Evolutionary conservation across 129 eudicot genomes (phyloP).

Genomic region (Flaveria ramosissima): DNA sequence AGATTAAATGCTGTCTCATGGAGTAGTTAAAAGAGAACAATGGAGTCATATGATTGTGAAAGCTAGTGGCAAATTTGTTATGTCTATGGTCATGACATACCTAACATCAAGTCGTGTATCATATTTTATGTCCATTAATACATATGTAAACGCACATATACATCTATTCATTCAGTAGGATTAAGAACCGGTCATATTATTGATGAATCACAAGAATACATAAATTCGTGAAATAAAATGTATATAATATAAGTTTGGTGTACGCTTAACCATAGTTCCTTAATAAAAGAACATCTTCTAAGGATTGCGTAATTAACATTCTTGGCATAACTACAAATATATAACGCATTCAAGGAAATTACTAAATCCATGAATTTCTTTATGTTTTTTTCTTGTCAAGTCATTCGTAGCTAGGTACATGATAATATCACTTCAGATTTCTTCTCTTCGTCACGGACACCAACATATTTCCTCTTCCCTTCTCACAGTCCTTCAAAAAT

Average conservation of each 20-base stretch:
- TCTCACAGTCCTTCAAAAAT: too few relatives aligned
- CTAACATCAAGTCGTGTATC: not conserved
- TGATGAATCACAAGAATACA: not conserved
- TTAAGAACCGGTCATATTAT: not conserved
- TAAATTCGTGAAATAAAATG: not conserved
- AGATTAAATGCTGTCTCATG: conserved; percentile 15
- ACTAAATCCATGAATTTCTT: too few relatives aligned
- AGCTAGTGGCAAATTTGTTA: too few relatives aligned
- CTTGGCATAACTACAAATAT: not conserved
- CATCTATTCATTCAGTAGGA: not conserved
- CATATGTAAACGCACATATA: too few relatives aligned
- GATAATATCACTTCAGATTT: too few relatives aligned
- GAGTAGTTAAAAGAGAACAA: not conserved
- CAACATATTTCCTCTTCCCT: too few relatives aligned
- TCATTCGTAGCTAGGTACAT: too few relatives aligned
- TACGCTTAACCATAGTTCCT: not conserved
- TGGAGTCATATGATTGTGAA: not conserved
- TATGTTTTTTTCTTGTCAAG: too few relatives aligned
- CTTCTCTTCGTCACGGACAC: too few relatives aligned
- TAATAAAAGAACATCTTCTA: not conserved
- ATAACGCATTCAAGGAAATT: not conserved
- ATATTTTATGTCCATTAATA: not conserved
- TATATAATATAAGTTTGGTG: not conserved
- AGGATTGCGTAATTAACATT: not conserved
- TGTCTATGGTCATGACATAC: too few relatives aligned